A percentile compares a stretch with the other conserved stretches of the same genome.
Evolutionary conservation across 306 rosid species (phyloP).

Genomic region (Biancaea sappan): DNA sequence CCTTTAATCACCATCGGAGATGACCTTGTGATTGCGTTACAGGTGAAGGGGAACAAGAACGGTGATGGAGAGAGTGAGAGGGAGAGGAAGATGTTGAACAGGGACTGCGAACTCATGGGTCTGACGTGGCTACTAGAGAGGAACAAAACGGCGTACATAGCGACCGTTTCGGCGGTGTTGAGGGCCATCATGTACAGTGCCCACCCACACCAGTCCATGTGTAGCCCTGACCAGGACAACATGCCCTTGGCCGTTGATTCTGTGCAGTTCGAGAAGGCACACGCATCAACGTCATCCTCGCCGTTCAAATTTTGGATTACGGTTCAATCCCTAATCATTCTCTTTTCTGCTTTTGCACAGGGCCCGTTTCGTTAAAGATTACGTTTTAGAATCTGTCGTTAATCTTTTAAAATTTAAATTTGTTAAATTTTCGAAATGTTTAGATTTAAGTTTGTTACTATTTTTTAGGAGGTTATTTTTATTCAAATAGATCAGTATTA

Average conservation of each 20-base stretch:
- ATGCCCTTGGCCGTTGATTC: slow-evolving; percentile 91
- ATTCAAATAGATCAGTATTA: too few species aligned
- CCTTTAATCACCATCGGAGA: too few species aligned
- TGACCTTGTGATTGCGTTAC: too few species aligned
- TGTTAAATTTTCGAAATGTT: too few species aligned
- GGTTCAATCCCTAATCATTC: slow-evolving; percentile 42
- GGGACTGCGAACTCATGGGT: slow-evolving; percentile 89
- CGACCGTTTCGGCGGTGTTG: slow-evolving; percentile 81
- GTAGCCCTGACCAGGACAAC: slow-evolving; percentile 89
- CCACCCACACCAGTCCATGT: slow-evolving; percentile 61
- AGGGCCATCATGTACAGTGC: slow-evolving; percentile 80
- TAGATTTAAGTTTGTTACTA: too few species aligned
- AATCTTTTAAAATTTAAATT: too few species aligned
- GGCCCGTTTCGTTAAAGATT: not conserved
- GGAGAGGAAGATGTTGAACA: slow-evolving; percentile 64
- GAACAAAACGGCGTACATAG: slow-evolving; percentile 78
- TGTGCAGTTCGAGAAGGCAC: slow-evolving; percentile 49
- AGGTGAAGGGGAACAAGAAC: slow-evolving; percentile 56
- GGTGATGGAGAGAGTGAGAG: slow-evolving; percentile 36
- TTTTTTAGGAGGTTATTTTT: too few species aligned
- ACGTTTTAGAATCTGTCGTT: too few species aligned
- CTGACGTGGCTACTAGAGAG: slow-evolving; percentile 78
- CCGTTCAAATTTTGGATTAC: slow-evolving; percentile 28
- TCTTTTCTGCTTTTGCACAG: slow-evolving; percentile 23
- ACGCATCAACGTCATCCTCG: slow-evolving; percentile 43